Percentiles rank a stretch among this genome's conserved stretches.
phyloP scores from a whole-genome alignment of 257 asterid genomes.

The Agastache rugosa region DNA sequence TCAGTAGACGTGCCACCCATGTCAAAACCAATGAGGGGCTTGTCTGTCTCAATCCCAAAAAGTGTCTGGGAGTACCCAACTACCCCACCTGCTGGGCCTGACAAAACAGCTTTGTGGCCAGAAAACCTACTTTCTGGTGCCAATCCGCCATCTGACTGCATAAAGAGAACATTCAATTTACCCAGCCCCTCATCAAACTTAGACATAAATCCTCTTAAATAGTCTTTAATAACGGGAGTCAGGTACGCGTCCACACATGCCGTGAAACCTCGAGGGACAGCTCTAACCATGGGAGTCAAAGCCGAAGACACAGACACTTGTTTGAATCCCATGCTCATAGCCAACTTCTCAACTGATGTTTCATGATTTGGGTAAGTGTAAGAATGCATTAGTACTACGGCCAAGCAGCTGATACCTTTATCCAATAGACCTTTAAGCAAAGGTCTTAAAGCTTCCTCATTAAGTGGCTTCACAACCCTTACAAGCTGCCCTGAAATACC shows the following conservation, averaged over 20 bases:
- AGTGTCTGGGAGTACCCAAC: constrained; percentile 98
- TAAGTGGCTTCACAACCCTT: constrained; percentile 74
- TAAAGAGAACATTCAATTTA: constrained; percentile 78
- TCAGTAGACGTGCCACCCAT: constrained; percentile 99
- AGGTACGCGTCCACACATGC: constrained; percentile 97
- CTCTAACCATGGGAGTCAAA: no score
- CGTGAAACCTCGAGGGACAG: constrained; percentile 98
- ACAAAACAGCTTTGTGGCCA: constrained; percentile 96
- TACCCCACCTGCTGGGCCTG: constrained; percentile 99
- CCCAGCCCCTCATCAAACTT: constrained; percentile 83
- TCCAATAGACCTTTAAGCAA: constrained; percentile 64
- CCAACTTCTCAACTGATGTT: constrained; percentile 64
- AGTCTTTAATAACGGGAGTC: constrained; percentile 92
- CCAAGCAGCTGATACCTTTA: constrained; percentile 81
- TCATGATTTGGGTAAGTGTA: constrained; percentile 92
- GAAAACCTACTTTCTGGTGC: constrained; percentile 96
- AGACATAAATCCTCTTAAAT: constrained; percentile 86
- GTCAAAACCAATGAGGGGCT: constrained; percentile 95
- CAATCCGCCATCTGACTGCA: constrained; percentile 99
- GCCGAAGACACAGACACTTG: constrained; percentile 94
- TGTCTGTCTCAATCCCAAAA: constrained; percentile 77
- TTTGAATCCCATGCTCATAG: constrained; percentile 80
- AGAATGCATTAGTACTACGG: constrained; percentile 91
- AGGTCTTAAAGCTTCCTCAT: constrained; percentile 66
- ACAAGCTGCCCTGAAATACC: constrained; percentile 95